Percentiles rank a stretch among this genome's conserved stretches.
These are phyloP conservation scores for Fusarium heterosporum DNA, from an alignment of 2,329 filamentous ascomycete species.

Conservation along the genomic window DNA sequence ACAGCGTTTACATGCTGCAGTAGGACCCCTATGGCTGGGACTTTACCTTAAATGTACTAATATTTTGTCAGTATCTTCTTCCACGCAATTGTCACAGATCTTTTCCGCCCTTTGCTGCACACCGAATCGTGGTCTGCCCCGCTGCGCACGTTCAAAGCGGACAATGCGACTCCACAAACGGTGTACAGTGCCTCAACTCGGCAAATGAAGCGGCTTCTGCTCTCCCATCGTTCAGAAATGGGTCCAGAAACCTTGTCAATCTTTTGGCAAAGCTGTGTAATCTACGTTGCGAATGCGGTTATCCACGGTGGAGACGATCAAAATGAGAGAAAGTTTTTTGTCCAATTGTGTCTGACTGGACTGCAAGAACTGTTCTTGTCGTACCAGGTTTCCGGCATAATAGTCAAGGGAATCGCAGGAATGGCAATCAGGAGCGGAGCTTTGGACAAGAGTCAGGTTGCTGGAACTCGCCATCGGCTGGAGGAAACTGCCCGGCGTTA, in stretches of 20 bases:
- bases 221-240: background rate
- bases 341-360: background rate
- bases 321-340: background rate
- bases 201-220: background rate
- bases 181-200: background rate
- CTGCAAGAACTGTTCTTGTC: background rate
- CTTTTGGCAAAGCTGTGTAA: background rate
- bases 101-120: background rate
- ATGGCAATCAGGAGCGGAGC: background rate
- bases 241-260: background rate
- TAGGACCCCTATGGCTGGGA: background rate
- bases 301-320: background rate
- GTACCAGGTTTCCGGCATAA: background rate
- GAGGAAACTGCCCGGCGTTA: background rate
- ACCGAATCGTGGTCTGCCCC: rapidly evolving
- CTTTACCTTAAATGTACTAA: background rate
- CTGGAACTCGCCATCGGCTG: background rate
- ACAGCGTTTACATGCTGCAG: constrained; percentile 1
- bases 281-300: constrained; percentile 3
- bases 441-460: background rate
- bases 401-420: background rate
- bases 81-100: background rate
- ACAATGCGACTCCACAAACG: background rate
- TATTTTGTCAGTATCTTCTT: background rate
- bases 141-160: background rate